These are phyloP conservation scores for Gloeopeniophorella convolvens DNA, from an alignment of 768 basidiomycete genomes.

Conservation along the genomic window DNA sequence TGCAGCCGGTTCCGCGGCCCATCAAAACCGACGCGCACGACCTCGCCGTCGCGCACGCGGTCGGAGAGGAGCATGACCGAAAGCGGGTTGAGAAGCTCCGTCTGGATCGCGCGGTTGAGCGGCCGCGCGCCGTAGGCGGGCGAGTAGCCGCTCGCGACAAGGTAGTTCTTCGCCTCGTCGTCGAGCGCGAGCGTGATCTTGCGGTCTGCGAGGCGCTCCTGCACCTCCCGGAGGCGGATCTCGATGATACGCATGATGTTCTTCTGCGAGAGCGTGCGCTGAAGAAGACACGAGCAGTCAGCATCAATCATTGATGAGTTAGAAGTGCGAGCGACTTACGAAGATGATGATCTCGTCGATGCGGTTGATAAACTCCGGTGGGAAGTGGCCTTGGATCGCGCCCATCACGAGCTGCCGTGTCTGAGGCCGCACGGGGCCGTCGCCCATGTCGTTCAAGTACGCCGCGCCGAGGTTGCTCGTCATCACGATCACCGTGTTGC, in stretches of 20 bases:
- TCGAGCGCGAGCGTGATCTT: conserved; percentile 81
- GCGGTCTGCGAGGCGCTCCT: conserved; percentile 67
- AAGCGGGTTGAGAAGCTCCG: conserved; percentile 86
- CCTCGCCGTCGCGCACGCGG: conserved; percentile 76
- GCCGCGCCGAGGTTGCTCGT: conserved; percentile 86
- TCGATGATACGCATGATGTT: conserved; percentile 85
- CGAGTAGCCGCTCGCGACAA: conserved; percentile 72
- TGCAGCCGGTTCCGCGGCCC: conserved; percentile 71
- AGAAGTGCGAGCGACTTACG: conserved; percentile 26
- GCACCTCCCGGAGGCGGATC: conserved; percentile 79
- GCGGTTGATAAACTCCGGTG: conserved; percentile 89
- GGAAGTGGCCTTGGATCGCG: conserved; percentile 79
- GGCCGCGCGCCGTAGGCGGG: conserved; percentile 88
- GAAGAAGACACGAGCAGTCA: conserved; percentile 27
- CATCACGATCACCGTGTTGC: conserved; percentile 91
- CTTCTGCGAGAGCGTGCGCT: conserved; percentile 73
- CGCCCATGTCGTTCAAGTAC: conserved; percentile 67
- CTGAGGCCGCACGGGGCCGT: conserved; percentile 56
- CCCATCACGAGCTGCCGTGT: conserved; percentile 67
- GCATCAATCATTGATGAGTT: conserved; percentile 23
- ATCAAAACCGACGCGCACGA: conserved; percentile 69
- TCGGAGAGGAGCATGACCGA: conserved; percentile 81
- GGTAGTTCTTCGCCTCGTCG: conserved; percentile 66
- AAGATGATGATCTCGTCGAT: conserved; percentile 85
- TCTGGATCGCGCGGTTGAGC: conserved; percentile 85